phyloP scores from a whole-genome alignment of 352 stramenopile species.

The Phytophthora capsici region DNA sequence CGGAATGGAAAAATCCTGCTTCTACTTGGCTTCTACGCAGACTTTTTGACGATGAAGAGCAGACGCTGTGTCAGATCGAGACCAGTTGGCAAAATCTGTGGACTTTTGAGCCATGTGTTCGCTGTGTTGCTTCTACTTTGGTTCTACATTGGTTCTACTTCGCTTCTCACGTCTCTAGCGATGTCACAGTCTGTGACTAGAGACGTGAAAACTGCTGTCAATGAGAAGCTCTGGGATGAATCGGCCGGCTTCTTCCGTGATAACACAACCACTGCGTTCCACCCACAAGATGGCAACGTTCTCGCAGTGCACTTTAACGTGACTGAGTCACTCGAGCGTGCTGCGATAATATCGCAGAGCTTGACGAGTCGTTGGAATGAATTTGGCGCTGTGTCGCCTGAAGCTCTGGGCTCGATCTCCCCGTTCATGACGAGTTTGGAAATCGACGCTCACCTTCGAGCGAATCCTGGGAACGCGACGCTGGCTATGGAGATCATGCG shows the following conservation, averaged over 20 bases:
- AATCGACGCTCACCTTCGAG: conserved; percentile 39
- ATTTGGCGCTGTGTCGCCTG: conserved; percentile 37
- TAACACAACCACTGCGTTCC: conserved; percentile 35
- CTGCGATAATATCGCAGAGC: conserved; percentile 18
- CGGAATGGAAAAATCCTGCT: too few species aligned
- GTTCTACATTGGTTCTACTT: too few species aligned
- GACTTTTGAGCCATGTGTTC: too few species aligned
- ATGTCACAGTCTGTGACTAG: too few species aligned
- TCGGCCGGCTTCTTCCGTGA: conserved; percentile 29
- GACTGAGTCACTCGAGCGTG: conserved; percentile 22
- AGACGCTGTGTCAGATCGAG: too few species aligned
- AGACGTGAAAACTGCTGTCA: conserved; percentile 31
- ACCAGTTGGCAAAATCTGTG: too few species aligned
- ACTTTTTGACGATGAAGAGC: too few species aligned
- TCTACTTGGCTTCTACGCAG: too few species aligned
- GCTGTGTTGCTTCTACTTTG: too few species aligned
- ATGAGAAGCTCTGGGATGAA: conserved; percentile 37
- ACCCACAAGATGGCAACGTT: conserved; percentile 40
- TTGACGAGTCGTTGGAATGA: conserved; percentile 36
- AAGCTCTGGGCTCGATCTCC: conserved; percentile 34
- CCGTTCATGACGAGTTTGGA: conserved; percentile 40
- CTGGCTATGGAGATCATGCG: conserved; percentile 37
- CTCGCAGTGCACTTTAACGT: conserved; percentile 37
- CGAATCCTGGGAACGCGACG: conserved; percentile 30
- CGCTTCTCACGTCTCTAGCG: too few species aligned